Conservation (phyloP, 2,329 filamentous ascomycete species). For the Cytospora paraplurivora region DNA sequence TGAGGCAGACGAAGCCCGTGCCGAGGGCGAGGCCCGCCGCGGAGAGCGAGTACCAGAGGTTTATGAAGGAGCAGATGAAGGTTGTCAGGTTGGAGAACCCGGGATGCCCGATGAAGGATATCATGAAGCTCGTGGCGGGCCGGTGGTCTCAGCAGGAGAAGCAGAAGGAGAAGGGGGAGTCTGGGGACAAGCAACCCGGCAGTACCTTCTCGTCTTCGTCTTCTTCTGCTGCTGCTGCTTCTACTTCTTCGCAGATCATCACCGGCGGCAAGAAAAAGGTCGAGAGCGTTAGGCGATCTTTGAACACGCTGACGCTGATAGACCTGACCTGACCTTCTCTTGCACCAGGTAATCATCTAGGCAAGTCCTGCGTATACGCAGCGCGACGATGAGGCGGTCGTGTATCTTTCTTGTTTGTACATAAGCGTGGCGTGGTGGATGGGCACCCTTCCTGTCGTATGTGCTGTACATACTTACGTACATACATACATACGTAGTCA, state of each 20-base stretch:
- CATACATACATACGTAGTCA: not conserved
- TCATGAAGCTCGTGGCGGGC: conserved; percentile 68
- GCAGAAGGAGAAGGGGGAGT: conserved; percentile 35
- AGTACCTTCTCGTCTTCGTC: not conserved
- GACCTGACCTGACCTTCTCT: conserved; percentile 20
- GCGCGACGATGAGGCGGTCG: not conserved
- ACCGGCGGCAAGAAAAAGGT: conserved; percentile 11
- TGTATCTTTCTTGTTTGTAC: not conserved
- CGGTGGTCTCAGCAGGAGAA: conserved; percentile 58
- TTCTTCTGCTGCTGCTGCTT: not conserved
- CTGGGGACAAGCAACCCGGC: conserved; percentile 23
- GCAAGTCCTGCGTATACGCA: not conserved
- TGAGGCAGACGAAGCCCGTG: conserved; percentile 79
- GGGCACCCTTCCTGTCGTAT: not conserved
- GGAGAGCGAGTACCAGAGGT: conserved; percentile 50
- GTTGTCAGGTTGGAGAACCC: conserved; percentile 59
- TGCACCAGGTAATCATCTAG: not conserved
- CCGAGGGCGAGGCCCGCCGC: conserved; percentile 51
- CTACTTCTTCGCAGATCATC: not conserved
- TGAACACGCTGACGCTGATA: conserved; percentile 21
- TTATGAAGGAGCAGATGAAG: conserved; percentile 69
- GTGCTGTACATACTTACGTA: not conserved
- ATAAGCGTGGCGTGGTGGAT: not conserved
- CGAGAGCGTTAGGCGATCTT: conserved; percentile 16
- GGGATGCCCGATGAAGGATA: conserved; percentile 62